Evolutionary conservation across 179 eudicot genomes (phyloP).

Genomic region (Beta corolliflora): DNA sequence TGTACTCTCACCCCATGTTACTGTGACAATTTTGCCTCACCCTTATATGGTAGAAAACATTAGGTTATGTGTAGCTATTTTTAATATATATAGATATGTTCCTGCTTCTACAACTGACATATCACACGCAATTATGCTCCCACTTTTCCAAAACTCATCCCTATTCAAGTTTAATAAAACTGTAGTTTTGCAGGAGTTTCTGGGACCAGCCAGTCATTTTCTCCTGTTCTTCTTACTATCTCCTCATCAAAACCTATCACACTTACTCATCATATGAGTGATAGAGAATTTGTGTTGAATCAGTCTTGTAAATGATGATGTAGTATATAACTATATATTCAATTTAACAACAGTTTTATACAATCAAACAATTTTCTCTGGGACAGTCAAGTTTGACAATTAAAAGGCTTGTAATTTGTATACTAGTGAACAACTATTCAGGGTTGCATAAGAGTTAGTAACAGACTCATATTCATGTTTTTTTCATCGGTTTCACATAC

Average conservation of each 20-base stretch:
- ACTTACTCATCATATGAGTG: background rate
- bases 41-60: constrained; percentile 29
- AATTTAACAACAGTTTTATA: too few relatives aligned
- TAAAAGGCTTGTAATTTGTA: too few relatives aligned
- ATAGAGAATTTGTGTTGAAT: background rate
- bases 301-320: background rate
- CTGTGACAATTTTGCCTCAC: constrained; percentile 17
- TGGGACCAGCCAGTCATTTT: constrained; percentile 24
- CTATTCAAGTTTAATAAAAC: constrained; percentile 3
- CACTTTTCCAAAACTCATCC: constrained; percentile 12
- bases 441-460: too few relatives aligned
- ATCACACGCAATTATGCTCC: constrained; percentile 24
- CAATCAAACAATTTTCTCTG: too few relatives aligned
- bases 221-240: background rate
- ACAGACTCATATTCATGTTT: too few relatives aligned
- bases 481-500: too few relatives aligned
- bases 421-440: too few relatives aligned
- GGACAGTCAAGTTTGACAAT: too few relatives aligned
- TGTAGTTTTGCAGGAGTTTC: constrained; percentile 4
- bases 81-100: background rate
- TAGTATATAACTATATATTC: too few relatives aligned
- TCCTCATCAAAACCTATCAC: background rate
- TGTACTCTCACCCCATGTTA: constrained; percentile 22
- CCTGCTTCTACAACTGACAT: constrained; percentile 22
- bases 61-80: constrained; percentile 25